These are phyloP conservation scores for Chalara sp. DNA, from an alignment of 2,329 filamentous ascomycete species.

Conservation along the genomic window DNA sequence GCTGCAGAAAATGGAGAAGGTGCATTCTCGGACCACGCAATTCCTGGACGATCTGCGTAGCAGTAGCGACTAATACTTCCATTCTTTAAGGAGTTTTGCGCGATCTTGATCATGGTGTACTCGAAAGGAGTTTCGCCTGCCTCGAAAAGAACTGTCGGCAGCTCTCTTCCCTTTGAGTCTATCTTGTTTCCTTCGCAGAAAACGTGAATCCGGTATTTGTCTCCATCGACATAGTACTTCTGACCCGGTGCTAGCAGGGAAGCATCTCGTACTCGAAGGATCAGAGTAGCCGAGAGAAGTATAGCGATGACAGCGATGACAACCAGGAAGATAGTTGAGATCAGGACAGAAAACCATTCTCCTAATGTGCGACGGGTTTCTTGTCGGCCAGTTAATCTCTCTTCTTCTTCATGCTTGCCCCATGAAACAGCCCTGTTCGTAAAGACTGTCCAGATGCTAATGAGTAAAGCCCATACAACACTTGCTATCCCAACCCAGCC, in stretches of 20 bases:
- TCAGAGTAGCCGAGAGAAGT: slow-evolving; percentile 72
- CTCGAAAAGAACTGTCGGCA: slow-evolving; percentile 82
- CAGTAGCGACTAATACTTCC: slow-evolving; percentile 85
- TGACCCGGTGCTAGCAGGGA: slow-evolving; percentile 67
- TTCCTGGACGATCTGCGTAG: slow-evolving; percentile 88
- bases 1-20: slow-evolving; percentile 90
- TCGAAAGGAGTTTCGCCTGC: slow-evolving; percentile 76
- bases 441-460: slow-evolving; percentile 70
- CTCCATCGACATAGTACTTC: slow-evolving; percentile 71
- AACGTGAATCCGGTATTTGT: slow-evolving; percentile 82
- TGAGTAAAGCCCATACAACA: slow-evolving; percentile 74
- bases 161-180: slow-evolving; percentile 42
- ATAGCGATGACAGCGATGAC: slow-evolving; percentile 62
- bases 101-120: slow-evolving; percentile 71
- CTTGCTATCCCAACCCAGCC: slow-evolving; percentile 86
- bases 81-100: slow-evolving; percentile 67
- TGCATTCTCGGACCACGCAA: slow-evolving; percentile 84
- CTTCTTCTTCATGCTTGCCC: slow-evolving; percentile 90
- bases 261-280: slow-evolving; percentile 74
- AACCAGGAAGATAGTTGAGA: slow-evolving; percentile 65
- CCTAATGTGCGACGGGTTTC: slow-evolving; percentile 75
- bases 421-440: slow-evolving; percentile 80
- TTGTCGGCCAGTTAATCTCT: slow-evolving; percentile 80
- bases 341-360: slow-evolving; percentile 78
- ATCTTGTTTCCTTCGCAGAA: slow-evolving; percentile 73